Base-by-base conservation (phyloP, 768 basidiomycete genomes). In the Tulasnella sp. region DNA sequence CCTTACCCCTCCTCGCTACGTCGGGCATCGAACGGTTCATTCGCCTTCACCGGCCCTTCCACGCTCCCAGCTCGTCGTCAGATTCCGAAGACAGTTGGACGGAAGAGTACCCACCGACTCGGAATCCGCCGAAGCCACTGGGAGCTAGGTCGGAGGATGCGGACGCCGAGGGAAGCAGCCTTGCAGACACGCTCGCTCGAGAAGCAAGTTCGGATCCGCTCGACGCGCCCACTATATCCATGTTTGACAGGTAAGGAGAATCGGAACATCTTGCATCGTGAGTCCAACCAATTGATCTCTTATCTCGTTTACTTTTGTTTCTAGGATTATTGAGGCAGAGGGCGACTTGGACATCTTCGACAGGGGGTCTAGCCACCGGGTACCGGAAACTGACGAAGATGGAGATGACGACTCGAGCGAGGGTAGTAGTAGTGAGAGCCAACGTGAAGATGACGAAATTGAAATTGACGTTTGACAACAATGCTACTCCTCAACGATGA, bases 201-300 rank as follows among this genome's bases (percentile, higher is more conserved):
- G 42, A 73, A 44, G 31, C 68, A 12, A 40, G 62, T 16, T 38
- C n/a, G 38, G 77, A 78, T n/a, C 71, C 77, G 68, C 12, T 27
- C 40, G 31, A 38, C 58, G 18, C 14, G 4, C 40, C 39, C 72
- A 38, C 46, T 72, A 78, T 71, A n/a, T 58, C 77, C 4, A 42
- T 78, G 77, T 78, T 78, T 42, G 77, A 78, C 31, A 62, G 71
- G 77, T 72, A 78, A 73, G 77, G n/a, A n/a, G n/a, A n/a, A n/a
- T n/a, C n/a, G n/a, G n/a, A n/a, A n/a, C n/a, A n/a, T n/a, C n/a
- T n/a, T n/a, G n/a, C n/a, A n/a, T n/a, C n/a, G n/a, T n/a, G n/a
- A n/a, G n/a, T n/a, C n/a, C n/a, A 16, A 74, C 3, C 48, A 21
- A n/a, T n/a, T 6, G 38, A 14, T 38, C 38, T n/a, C 73, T 46